Percentiles rank a stretch among this genome's conserved stretches.
Evolutionary conservation across 345 rosid species (phyloP).

Genomic region (Acer yangbiense): DNA sequence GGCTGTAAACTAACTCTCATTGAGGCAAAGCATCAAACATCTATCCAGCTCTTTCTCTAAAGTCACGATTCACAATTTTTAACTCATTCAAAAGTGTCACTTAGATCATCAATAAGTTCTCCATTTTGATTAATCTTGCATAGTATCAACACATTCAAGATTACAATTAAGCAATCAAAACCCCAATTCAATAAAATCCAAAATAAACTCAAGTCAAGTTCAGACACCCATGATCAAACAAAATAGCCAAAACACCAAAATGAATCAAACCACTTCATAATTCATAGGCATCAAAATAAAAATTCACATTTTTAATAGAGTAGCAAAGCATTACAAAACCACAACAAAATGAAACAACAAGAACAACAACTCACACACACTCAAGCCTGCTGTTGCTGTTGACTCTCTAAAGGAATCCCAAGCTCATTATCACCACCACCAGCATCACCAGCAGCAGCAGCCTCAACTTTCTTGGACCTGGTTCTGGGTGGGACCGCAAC

Average conservation of each 20-base stretch:
- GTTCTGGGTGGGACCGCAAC: conserved; percentile 44
- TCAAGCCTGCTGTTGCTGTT: conserved; percentile 41
- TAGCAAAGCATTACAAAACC: conserved; percentile 11
- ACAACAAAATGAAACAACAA: background rate
- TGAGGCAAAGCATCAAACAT: background rate
- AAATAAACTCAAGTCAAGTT: conserved; percentile 4
- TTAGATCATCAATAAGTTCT: background rate
- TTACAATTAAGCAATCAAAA: background rate
- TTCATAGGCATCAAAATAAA: conserved; percentile 12
- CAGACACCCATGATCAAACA: background rate
- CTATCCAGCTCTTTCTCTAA: background rate
- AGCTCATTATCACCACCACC: conserved; percentile 37
- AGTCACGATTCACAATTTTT: background rate
- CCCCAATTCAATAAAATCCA: background rate
- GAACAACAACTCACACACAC: background rate
- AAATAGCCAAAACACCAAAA: background rate
- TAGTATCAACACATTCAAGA: background rate
- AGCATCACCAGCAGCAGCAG: conserved; percentile 22
- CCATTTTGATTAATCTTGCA: background rate
- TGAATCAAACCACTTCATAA: background rate
- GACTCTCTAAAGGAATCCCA: conserved; percentile 72
- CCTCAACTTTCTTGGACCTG: conserved; percentile 27
- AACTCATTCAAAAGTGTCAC: background rate
- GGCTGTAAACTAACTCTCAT: background rate
- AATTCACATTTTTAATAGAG: conserved; percentile 2